Percentiles rank a stretch among this genome's conserved stretches.
These are phyloP conservation scores for Penicillium fimorum DNA, from an alignment of 495 filamentous ascomycete species.

Conservation along the genomic window DNA sequence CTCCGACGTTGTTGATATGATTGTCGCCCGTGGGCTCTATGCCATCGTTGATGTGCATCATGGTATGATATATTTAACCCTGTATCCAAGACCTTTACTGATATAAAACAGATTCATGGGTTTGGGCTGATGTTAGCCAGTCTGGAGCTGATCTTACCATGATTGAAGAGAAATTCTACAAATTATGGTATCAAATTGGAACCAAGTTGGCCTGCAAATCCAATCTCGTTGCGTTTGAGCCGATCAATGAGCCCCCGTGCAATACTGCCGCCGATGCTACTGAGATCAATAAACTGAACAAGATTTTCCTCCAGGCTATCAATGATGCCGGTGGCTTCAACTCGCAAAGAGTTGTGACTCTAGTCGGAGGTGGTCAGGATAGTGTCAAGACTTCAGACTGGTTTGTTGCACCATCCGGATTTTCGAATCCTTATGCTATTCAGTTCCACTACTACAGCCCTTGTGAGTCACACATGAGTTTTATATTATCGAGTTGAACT, in stretches of 20 bases:
- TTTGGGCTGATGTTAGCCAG: constrained; percentile 56
- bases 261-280: constrained; percentile 49
- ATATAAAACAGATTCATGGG: constrained; percentile 47
- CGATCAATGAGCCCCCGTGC: constrained; percentile 60
- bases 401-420: constrained; percentile 49
- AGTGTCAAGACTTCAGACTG: constrained; percentile 52
- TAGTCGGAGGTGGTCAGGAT: constrained; percentile 52
- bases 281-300: constrained; percentile 55
- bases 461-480: constrained; percentile 34
- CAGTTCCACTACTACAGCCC: constrained; percentile 66
- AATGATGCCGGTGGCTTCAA: constrained; percentile 57
- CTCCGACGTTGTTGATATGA: constrained; percentile 56
- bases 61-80: constrained; percentile 21
- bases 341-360: constrained; percentile 53
- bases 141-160: constrained; percentile 46
- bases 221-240: constrained; percentile 55
- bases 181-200: constrained; percentile 60
- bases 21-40: constrained; percentile 50
- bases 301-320: constrained; percentile 56
- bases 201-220: constrained; percentile 55
- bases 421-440: constrained; percentile 57
- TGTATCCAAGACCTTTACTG: neutral
- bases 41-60: constrained; percentile 61
- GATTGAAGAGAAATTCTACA: constrained; percentile 57
- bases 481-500: neutral